Evolutionary conservation across 139 green algal genomes (phyloP), one percentile per base, ranked within the genome.

Genomic region (Spirogloea muscicola): DNA sequence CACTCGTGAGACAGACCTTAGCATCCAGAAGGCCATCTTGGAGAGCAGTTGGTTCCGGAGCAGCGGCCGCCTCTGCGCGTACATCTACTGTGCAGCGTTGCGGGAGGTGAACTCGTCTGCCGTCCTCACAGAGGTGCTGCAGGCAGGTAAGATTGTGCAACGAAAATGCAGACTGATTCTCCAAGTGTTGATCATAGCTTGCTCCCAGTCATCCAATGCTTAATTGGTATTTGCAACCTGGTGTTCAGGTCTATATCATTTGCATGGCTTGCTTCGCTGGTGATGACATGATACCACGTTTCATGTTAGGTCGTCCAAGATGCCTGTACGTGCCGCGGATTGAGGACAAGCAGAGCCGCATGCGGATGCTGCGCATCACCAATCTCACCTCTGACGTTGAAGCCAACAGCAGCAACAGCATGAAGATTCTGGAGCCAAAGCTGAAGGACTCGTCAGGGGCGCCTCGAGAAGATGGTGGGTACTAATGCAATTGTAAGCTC

Each of bases 81-180:
- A 79, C 27, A 61, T 79, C 42, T 76, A 60, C 58, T 79, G 70
- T 16, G n/a, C 46, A 31, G 41, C 59, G 7, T 60, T 79, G 13
- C 27, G 70, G 43, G 70, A 79, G 37, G 70, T 79, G 27, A 60
- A 18, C 27, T 76, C 70, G n/a, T n/a, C n/a, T n/a, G n/a, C n/a
- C n/a, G n/a, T n/a, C n/a, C n/a, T n/a, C n/a, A n/a, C n/a, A n/a
- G n/a, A n/a, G n/a, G n/a, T n/a, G n/a, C n/a, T n/a, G n/a, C n/a
- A n/a, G n/a, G n/a, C n/a, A n/a, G n/a, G n/a, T n/a, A n/a, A n/a
- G n/a, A n/a, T n/a, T n/a, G n/a, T n/a, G n/a, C n/a, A n/a, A n/a
- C n/a, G n/a, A n/a, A n/a, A n/a, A n/a, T n/a, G n/a, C n/a, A n/a
- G n/a, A n/a, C n/a, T n/a, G n/a, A n/a, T n/a, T n/a, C n/a, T n/a